Evolutionary conservation across 1,139 yeast species (phyloP), one percentile per base, ranked within the genome.

Genomic region (Diutina rugosa): DNA sequence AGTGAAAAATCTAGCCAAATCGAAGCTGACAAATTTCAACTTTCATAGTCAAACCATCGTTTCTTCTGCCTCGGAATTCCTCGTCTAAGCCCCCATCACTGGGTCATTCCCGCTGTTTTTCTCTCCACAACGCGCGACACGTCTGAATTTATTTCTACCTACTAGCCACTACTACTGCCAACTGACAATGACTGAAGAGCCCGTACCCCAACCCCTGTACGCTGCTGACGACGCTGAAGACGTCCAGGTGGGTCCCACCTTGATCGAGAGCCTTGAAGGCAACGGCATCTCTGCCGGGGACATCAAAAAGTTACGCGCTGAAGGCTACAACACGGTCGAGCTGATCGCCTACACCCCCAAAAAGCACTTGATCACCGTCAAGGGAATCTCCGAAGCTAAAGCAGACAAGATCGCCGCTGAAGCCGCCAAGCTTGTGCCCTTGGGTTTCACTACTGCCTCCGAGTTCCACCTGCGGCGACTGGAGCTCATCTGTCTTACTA

Each of bases 381-480:
- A 90, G 67, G 99, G 99, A 53, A 90, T 93, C 51, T 87, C 96
- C 30, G 99, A 95, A 67, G 93, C 95, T 56, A 95, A 95, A 68
- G 98, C 98, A 0, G 98, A 90, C 64, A 84, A 84, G 64, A 74
- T 93, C 56, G 73, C 90, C 56, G 77, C 77, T 49, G 97, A 89
- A 64, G 97, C 98, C 0, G 81, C 95, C 46, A 84, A 87, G 63
- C 73, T 85, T 56, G 98, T 93, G 2, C 97, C 97, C 9, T 81
- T 95, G 82, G 99, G 99, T 0, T 95, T 93, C 73, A 93, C 97
- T 38, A 93, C 99, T 0, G 99, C 99, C 3, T 86, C 96, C 1
- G 98, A 91, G 68, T 90, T 89, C 67, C 97, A 90, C 68, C 84
- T 85, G 63, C 80, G 97, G 63, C 79, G 99, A 63, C 84, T 95